Evolutionary conservation across 2,329 filamentous ascomycete species (phyloP).

Genomic region (Talaromyces atroroseus): DNA sequence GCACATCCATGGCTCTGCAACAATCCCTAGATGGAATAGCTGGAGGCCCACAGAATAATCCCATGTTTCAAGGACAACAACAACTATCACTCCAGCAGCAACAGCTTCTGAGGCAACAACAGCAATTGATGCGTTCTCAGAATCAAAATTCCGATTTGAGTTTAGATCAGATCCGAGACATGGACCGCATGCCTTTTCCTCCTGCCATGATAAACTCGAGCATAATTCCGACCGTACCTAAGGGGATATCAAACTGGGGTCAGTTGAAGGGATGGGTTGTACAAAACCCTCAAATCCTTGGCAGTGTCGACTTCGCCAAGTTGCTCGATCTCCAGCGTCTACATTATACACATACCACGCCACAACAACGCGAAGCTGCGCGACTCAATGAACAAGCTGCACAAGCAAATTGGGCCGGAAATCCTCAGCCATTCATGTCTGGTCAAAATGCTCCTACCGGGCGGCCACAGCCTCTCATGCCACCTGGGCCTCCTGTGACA

Average conservation of each 20-base stretch:
- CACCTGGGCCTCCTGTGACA: constrained; percentile 24
- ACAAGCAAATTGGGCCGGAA: constrained; percentile 21
- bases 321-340: constrained; percentile 38
- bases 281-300: constrained; percentile 42
- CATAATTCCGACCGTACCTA: constrained; percentile 38
- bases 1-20: constrained; percentile 29
- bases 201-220: constrained; percentile 29
- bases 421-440: constrained; percentile 25
- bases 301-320: constrained; percentile 36
- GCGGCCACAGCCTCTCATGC: constrained; percentile 20
- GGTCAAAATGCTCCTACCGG: constrained; percentile 24
- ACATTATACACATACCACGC: constrained; percentile 40
- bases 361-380: constrained; percentile 13
- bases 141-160: constrained; percentile 34
- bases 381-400: constrained; percentile 21
- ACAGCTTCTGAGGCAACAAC: constrained; percentile 21
- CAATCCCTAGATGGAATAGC: constrained; percentile 30
- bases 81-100: constrained; percentile 29
- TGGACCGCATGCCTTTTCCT: constrained; percentile 39
- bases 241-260: constrained; percentile 50
- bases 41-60: constrained; percentile 24
- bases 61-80: constrained; percentile 29
- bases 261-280: constrained; percentile 51
- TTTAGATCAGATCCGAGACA: constrained; percentile 36
- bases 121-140: constrained; percentile 30